phyloP scores from a whole-genome alignment of 768 basidiomycete genomes.

The Naganishia friedmannii region DNA sequence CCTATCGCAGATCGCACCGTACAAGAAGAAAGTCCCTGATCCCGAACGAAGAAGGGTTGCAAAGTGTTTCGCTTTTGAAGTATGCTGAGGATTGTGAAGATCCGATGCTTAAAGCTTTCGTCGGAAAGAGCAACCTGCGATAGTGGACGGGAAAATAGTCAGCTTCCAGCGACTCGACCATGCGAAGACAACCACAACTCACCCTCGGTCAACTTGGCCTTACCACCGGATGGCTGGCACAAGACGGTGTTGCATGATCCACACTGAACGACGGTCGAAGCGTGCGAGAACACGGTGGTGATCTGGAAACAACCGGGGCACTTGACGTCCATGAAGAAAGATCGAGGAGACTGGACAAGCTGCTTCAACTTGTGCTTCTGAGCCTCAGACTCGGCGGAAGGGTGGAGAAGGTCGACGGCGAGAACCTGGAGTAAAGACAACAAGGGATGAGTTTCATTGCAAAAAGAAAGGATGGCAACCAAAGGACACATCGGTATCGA shows the following conservation, averaged over 20 bases:
- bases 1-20: conserved; percentile 24
- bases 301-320: conserved; percentile 67
- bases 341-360: conserved; percentile 96
- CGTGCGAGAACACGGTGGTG: conserved; percentile 94
- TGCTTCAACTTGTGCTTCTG: conserved; percentile 98
- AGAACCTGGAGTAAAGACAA: conserved; percentile 65
- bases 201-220: conserved; percentile 97
- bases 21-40: conserved; percentile 25
- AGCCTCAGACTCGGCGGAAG: conserved; percentile 77
- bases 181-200: conserved; percentile 45
- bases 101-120: conserved; percentile 60
- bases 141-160: not conserved
- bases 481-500: not conserved
- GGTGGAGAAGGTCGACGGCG: conserved; percentile 96
- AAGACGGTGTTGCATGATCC: conserved; percentile 86
- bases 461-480: not conserved
- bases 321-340: conserved; percentile 99
- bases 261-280: conserved; percentile 94
- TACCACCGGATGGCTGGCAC: conserved; percentile 98
- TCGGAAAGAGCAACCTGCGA: conserved; percentile 90
- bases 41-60: conserved; percentile 23
- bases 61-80: conserved; percentile 24
- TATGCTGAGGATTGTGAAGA: conserved; percentile 11
- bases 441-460: not conserved
- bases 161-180: not conserved